Evolutionary conservation across 1,284 basidiomycete genomes (phyloP).

Genomic region (Irpex sp.): DNA sequence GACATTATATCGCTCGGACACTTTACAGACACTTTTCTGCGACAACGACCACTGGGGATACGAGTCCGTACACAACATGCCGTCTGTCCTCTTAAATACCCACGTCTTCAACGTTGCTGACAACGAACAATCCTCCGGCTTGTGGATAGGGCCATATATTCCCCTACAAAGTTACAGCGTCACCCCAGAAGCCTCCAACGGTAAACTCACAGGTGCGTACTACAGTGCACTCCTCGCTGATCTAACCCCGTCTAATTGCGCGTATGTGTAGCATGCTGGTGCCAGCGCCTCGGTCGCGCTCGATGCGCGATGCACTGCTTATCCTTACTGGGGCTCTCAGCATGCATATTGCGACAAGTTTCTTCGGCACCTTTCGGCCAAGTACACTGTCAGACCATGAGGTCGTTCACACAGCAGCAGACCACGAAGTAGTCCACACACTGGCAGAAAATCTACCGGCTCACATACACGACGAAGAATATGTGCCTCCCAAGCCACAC

Average conservation of each 20-base stretch:
- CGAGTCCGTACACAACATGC: background rate
- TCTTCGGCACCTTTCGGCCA: conserved; percentile 30
- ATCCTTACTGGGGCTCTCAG: conserved; percentile 45
- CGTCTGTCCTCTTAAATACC: background rate
- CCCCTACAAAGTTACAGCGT: too few relatives aligned
- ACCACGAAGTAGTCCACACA: too few relatives aligned
- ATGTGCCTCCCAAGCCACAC: background rate
- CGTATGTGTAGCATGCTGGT: background rate
- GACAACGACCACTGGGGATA: too few relatives aligned
- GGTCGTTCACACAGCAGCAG: conserved; percentile 33
- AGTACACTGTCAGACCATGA: conserved; percentile 30
- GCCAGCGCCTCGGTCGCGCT: conserved; percentile 18
- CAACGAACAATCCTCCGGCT: too few relatives aligned
- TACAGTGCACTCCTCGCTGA: too few relatives aligned
- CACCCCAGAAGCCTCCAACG: too few relatives aligned
- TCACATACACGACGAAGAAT: conserved; percentile 1
- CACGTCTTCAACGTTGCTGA: background rate
- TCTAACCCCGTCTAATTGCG: background rate
- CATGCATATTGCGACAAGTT: conserved; percentile 46
- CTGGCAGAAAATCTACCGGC: conserved; percentile 4
- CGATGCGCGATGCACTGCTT: conserved; percentile 45
- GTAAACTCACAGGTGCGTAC: too few relatives aligned
- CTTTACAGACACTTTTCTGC: too few relatives aligned
- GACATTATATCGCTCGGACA: too few relatives aligned
- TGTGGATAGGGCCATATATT: too few relatives aligned